Evolutionary conservation across 192 early-diverging fungal species (phyloP), one percentile per base, ranked within the genome.

Genomic region (Entomortierella chlamydospora): DNA sequence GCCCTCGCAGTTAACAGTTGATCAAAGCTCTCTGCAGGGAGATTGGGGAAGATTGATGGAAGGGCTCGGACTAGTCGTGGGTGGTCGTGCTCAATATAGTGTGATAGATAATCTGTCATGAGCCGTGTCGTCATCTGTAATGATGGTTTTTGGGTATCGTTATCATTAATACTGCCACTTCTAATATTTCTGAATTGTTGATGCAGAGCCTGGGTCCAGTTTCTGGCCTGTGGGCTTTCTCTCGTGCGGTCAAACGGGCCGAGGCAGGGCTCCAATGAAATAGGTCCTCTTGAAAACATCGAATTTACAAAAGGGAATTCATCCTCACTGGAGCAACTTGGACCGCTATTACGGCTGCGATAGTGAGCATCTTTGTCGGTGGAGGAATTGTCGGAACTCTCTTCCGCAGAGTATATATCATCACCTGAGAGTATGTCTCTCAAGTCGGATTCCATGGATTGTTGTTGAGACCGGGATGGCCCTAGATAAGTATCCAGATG

Each of bases 81-180:
- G 41, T 76, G 73, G n/a, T 62, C 65, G 17, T 76, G 73, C 18
- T 76, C 73, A 12, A 61, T 42, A 49, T 76, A 76, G 20, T 76
- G 31, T 4, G 51, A 28, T 9, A 76, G 37, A 45, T 76, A 76
- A 51, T 76, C 73, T 0, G 73, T n/a, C 73, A 63, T 76, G 20
- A 68, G 45, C 7, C 52, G 34, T 25, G 1, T 18, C 23, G 1
- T 37, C 2, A 30, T 54, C 0, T 11, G 13, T 28, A 28, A 2
- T 30, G 45, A 18, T 13, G 10, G 10, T 37, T 4, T 61, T 26
- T 43, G 34, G 41, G 2, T 22, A 29, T 42, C 43, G 53, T 20
- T 20, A 1, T 34, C 43, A 28, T 49, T 22, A 3, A 7, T 28
- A 31, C 26, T 25, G 9, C 37, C 20, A 37, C 31, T 30, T 39